Percentiles rank a stretch among this genome's conserved stretches.
phyloP scores from a whole-genome alignment of 495 filamentous ascomycete genomes.

The Emericellopsis terricola region DNA sequence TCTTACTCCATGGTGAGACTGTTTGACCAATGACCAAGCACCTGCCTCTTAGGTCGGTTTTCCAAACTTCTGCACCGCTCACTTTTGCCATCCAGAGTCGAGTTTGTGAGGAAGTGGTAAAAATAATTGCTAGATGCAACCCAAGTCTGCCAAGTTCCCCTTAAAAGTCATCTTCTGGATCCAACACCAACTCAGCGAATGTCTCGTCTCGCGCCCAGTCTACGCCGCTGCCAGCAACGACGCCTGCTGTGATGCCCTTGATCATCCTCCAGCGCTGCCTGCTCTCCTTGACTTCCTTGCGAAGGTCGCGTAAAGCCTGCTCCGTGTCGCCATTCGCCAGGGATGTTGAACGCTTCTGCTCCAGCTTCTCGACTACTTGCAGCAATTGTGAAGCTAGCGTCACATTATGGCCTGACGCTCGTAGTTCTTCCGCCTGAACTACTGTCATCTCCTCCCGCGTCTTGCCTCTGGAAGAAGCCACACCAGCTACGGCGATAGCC shows the following conservation, averaged over 20 bases:
- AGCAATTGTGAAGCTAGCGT: constrained; percentile 41
- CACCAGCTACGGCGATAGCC: constrained; percentile 37
- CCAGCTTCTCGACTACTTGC: constrained; percentile 37
- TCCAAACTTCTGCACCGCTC: too few species aligned
- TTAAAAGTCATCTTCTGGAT: constrained; percentile 35
- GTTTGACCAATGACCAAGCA: too few species aligned
- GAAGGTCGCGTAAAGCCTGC: constrained; percentile 31
- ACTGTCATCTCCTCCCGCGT: constrained; percentile 29
- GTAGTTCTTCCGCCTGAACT: constrained; percentile 36
- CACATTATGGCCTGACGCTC: constrained; percentile 37
- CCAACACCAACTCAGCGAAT: constrained; percentile 56
- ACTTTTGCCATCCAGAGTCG: too few species aligned
- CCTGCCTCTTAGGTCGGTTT: too few species aligned
- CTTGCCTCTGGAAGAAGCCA: constrained; percentile 30
- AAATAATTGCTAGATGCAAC: too few species aligned
- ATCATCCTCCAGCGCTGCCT: constrained; percentile 51
- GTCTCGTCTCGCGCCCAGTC: constrained; percentile 61
- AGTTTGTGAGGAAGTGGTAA: too few species aligned
- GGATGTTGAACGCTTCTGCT: constrained; percentile 26
- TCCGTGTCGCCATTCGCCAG: constrained; percentile 31
- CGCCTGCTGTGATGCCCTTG: constrained; percentile 53
- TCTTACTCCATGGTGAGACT: too few species aligned
- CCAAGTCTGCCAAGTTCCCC: too few species aligned
- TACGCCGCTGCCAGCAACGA: constrained; percentile 68
- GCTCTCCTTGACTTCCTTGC: constrained; percentile 34